Base-by-base conservation (phyloP, 805 yeast species). In the Teunomyces kruisii region DNA sequence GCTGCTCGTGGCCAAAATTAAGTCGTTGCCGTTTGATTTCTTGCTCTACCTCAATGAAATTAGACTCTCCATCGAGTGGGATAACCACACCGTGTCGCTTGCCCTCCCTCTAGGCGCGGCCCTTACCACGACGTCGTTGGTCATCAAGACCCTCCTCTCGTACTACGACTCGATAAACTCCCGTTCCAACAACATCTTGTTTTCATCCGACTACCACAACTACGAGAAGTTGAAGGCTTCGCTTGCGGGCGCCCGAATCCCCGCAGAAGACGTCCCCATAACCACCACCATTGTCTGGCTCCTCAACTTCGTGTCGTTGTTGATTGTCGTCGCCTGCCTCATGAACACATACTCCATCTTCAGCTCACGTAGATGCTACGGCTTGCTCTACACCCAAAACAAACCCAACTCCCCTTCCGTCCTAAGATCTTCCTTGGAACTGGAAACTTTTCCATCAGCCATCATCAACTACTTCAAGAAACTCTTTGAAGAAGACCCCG, bases 11-110 rank as follows among this genome's bases (percentile, higher is more conserved):
- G 56, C 64, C 29, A 61, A 59, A 43, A 55, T 71, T 41, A 59
- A 56, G 46, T 39, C 50, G 13, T 37, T 47, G 26, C 77, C 77
- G 4, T 62, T 68, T 32, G 77, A 72, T 41, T 44, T 65, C 26
- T 59, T 62, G 39, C 58, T 72, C 6, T 64, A 60, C 43, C 24
- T 66, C 40, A 67, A 71, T 44, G 77, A 72, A 45, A 30, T 57
- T n/a, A 48, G 64, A 16, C 49, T 64, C 14, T 65, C 74, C 3
- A 68, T 72, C 12, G 75, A 70, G 27, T 72, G 76, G 76, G 75
- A 72, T 46, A 64, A 61, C 31, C 65, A 67, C 44, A 49, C 62
- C 19, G 51, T 55, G 4, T 50, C 64, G 2, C 41, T 64, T 2
- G 67, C 70, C 4, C 44, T 68, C n/a, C 69, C 70, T 1, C 32